A percentile compares a stretch with the other conserved stretches of the same genome.
Conservation (phyloP, 2,329 filamentous ascomycete genomes). For the Huntiella moniliformis region DNA sequence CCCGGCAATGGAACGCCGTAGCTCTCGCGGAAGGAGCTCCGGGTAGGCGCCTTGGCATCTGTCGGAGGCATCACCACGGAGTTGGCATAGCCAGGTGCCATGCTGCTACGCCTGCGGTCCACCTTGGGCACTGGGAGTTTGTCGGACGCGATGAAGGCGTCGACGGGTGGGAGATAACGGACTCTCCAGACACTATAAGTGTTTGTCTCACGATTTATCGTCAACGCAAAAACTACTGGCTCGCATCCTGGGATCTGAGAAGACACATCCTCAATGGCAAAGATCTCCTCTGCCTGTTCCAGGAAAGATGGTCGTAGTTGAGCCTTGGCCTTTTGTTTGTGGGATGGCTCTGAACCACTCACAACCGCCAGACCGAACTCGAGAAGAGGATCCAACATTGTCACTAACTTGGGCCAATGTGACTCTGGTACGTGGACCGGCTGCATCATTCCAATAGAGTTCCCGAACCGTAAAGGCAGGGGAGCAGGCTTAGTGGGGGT, state of each 20-base stretch:
- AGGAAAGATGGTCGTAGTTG: constrained; percentile 33
- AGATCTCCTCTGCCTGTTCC: constrained; percentile 59
- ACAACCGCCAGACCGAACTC: constrained; percentile 66
- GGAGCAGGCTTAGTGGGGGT: constrained; percentile 36
- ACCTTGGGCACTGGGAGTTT: constrained; percentile 18
- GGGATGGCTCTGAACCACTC: constrained; percentile 29
- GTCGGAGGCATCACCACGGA: not conserved
- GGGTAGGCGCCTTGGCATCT: constrained; percentile 50
- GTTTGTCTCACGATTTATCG: constrained; percentile 56
- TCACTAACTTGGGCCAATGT: constrained; percentile 59
- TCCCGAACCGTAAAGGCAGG: constrained; percentile 31
- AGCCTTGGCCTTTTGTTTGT: constrained; percentile 14
- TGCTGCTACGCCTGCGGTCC: constrained; percentile 39
- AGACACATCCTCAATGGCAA: constrained; percentile 59
- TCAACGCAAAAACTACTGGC: constrained; percentile 56
- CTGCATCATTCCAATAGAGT: constrained; percentile 40
- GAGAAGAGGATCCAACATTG: constrained; percentile 65
- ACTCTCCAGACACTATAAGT: constrained; percentile 74
- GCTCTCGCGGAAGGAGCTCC: constrained; percentile 55
- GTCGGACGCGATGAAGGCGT: constrained; percentile 27
- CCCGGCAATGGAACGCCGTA: constrained; percentile 42
- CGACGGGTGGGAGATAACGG: constrained; percentile 53
- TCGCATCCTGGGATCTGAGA: constrained; percentile 25
- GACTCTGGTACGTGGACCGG: constrained; percentile 33
- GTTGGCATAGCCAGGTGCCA: constrained; percentile 34